A percentile compares a stretch with the other conserved stretches of the same genome.
These are phyloP conservation scores for Gracilaria domingensis DNA, from an alignment of 23 red algal species.

Conservation along the genomic window DNA sequence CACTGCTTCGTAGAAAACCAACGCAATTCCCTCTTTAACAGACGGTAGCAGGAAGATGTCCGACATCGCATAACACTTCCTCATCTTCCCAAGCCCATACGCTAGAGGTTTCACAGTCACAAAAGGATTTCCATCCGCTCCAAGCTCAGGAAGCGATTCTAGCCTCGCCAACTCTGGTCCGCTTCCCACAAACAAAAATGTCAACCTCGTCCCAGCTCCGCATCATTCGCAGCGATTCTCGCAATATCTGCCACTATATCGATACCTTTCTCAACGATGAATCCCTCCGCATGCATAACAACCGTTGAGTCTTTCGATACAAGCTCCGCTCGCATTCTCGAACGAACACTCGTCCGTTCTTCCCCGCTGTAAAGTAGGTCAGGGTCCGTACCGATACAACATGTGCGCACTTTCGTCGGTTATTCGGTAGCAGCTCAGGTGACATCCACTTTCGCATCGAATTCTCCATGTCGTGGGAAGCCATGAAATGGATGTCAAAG, in stretches of 20 bases:
- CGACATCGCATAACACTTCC: constrained; percentile 69
- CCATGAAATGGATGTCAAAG: constrained; percentile 65
- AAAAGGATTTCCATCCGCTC: constrained; percentile 23
- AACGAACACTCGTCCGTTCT: neutral
- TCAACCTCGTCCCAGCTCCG: neutral
- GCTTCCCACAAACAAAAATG: constrained; percentile 61
- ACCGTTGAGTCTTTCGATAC: constrained; percentile 31
- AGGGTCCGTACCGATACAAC: constrained; percentile 59
- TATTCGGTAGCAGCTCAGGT: neutral
- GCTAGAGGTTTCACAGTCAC: constrained; percentile 50
- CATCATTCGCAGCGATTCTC: constrained; percentile 21
- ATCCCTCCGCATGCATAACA: constrained; percentile 56
- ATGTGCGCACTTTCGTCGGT: constrained; percentile 53
- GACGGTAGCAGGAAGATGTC: constrained; percentile 69
- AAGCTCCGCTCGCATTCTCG: constrained; percentile 22
- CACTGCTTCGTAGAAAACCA: constrained; percentile 69
- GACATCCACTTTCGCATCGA: constrained; percentile 58
- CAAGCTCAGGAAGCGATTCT: constrained; percentile 15
- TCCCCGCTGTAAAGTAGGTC: constrained; percentile 6
- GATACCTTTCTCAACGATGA: constrained; percentile 63
- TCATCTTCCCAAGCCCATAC: constrained; percentile 28
- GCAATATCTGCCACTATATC: constrained; percentile 49
- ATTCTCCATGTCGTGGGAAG: constrained; percentile 51
- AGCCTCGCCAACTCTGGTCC: constrained; percentile 15
- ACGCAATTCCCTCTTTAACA: constrained; percentile 61